These are phyloP conservation scores for Schwanniomyces yamadae DNA, from an alignment of 805 yeast species.

Conservation along the genomic window DNA sequence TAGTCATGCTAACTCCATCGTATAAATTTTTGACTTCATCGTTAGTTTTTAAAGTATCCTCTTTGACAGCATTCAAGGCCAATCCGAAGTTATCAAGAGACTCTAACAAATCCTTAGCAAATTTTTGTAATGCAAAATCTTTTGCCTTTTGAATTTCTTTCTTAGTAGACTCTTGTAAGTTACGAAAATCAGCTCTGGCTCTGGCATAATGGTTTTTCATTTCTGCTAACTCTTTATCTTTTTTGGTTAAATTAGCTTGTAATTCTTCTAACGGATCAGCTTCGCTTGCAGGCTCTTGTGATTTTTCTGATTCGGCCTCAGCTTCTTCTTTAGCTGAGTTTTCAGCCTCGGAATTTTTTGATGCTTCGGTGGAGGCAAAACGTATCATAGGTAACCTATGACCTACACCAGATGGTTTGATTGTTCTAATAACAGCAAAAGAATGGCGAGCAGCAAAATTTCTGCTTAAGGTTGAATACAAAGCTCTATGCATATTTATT, in stretches of 20 bases:
- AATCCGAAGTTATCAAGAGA: slow-evolving; percentile 88
- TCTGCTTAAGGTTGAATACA: slow-evolving; percentile 19
- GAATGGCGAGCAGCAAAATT: slow-evolving; percentile 12
- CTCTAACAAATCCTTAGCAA: slow-evolving; percentile 85
- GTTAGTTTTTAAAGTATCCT: slow-evolving; percentile 56
- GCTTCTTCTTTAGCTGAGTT: slow-evolving; percentile 10
- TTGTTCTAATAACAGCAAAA: slow-evolving; percentile 12
- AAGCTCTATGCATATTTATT: slow-evolving; percentile 28
- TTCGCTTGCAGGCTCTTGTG: slow-evolving; percentile 16
- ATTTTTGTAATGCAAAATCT: slow-evolving; percentile 89
- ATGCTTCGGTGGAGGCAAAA: slow-evolving; percentile 17
- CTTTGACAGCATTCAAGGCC: slow-evolving; percentile 72
- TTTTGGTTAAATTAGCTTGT: slow-evolving; percentile 54
- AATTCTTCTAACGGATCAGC: slow-evolving; percentile 31
- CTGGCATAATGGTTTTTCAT: slow-evolving; percentile 80
- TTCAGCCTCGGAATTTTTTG: slow-evolving; percentile 11
- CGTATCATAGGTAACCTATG: slow-evolving; percentile 14
- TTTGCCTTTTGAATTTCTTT: slow-evolving; percentile 82
- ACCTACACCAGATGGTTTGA: slow-evolving; percentile 13
- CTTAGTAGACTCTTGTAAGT: slow-evolving; percentile 86
- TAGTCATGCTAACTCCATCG: slow-evolving; percentile 91
- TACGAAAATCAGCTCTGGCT: slow-evolving; percentile 89
- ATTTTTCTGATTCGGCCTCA: no score
- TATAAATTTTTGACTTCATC: slow-evolving; percentile 69
- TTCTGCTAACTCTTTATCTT: slow-evolving; percentile 73